Evolutionary conservation across 305 asterid genomes (phyloP).

Genomic region (Fraxinus latifolia): DNA sequence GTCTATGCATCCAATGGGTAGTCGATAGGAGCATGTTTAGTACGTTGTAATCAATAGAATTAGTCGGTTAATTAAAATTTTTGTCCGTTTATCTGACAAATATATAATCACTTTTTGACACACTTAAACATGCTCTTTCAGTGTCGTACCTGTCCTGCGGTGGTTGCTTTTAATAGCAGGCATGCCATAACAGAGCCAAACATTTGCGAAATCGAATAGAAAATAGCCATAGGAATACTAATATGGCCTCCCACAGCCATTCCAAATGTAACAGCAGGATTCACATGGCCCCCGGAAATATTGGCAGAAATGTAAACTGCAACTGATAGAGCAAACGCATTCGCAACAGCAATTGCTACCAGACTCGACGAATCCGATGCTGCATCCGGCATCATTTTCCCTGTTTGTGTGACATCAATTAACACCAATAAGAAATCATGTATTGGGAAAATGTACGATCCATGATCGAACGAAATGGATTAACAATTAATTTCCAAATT

Average conservation of each 20-base stretch:
- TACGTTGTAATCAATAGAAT: background rate
- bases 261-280: conserved; percentile 45
- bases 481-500: background rate
- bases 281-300: conserved; percentile 43
- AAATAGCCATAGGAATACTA: conserved; percentile 32
- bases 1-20: background rate
- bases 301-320: conserved; percentile 34
- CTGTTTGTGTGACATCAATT: conserved; percentile 5
- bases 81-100: background rate
- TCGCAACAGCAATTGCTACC: conserved; percentile 33
- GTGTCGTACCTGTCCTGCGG: conserved; percentile 29
- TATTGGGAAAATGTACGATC: background rate
- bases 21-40: background rate
- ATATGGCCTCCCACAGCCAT: conserved; percentile 47
- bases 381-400: conserved; percentile 30
- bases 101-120: background rate
- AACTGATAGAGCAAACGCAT: conserved; percentile 35
- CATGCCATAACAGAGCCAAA: conserved; percentile 42
- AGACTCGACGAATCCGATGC: conserved; percentile 30
- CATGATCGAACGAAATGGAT: background rate
- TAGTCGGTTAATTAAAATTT: background rate
- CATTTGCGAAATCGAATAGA: conserved; percentile 42
- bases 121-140: background rate
- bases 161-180: conserved; percentile 30
- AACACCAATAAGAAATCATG: background rate